phyloP scores from a whole-genome alignment of 495 filamentous ascomycete species.

The Neurospora terricola region DNA sequence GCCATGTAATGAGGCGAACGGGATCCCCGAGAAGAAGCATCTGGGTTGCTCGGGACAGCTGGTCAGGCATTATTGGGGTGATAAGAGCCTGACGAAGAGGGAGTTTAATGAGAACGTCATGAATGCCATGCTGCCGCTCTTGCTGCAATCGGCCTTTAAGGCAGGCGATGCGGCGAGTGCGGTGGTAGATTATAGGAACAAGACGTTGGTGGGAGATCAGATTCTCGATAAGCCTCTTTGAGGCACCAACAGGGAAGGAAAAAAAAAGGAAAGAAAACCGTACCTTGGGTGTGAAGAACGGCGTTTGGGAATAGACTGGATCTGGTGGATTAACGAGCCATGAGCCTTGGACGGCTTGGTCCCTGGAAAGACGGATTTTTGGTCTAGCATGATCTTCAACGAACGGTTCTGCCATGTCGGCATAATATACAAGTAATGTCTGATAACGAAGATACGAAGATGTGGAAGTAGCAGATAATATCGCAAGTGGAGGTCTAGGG shows the following conservation, averaged over 20 bases:
- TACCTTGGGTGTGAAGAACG: neutral
- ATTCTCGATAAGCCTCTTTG: slow-evolving; percentile 6
- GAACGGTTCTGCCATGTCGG: neutral
- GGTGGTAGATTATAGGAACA: slow-evolving; percentile 13
- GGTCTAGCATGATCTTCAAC: neutral
- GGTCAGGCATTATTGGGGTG: slow-evolving; percentile 21
- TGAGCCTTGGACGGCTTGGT: neutral
- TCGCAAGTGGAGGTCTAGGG: neutral
- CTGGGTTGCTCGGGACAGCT: slow-evolving; percentile 16
- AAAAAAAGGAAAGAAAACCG: neutral
- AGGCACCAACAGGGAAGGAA: neutral
- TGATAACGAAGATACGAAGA: neutral
- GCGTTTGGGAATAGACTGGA: neutral
- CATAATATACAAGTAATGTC: neutral
- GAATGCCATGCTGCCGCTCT: slow-evolving; percentile 14
- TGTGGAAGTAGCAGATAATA: neutral
- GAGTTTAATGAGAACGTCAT: slow-evolving; percentile 15
- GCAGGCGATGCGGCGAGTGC: neutral
- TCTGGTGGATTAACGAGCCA: neutral
- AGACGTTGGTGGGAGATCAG: slow-evolving; percentile 10
- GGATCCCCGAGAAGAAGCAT: slow-evolving; percentile 10
- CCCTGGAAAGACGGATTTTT: neutral
- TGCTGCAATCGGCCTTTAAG: slow-evolving; percentile 12
- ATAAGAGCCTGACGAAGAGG: slow-evolving; percentile 9
- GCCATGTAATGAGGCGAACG: slow-evolving; percentile 22